Conservation (phyloP, 2,329 filamentous ascomycete species). For the Emericellopsis cladophorae region DNA sequence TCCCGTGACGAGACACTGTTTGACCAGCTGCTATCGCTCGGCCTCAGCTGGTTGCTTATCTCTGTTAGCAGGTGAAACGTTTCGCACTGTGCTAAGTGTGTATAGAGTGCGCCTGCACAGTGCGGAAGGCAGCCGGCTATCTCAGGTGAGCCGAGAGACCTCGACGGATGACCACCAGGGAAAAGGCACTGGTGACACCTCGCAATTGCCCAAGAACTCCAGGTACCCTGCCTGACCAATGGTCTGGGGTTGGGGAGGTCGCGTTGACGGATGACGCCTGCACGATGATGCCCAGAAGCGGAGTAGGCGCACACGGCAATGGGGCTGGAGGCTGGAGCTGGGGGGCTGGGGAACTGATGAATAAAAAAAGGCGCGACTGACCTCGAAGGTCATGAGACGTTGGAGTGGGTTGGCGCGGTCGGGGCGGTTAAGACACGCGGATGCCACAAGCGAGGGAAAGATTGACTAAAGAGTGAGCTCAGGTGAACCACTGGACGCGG, state of each 20-base stretch:
- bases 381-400: not conserved
- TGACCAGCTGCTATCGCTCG: not conserved
- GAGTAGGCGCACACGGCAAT: not conserved
- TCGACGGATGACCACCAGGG: too few species aligned
- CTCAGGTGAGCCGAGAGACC: too few species aligned
- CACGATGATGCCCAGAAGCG: conserved; percentile 3
- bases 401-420: not conserved
- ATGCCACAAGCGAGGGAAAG: not conserved
- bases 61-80: too few species aligned
- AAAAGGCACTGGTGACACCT: not conserved
- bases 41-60: not conserved
- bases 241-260: too few species aligned
- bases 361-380: not conserved
- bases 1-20: conserved; percentile 3
- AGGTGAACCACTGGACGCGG: not conserved
- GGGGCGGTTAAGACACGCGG: not conserved
- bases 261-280: not conserved
- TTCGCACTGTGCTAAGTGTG: too few species aligned
- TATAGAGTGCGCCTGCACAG: too few species aligned
- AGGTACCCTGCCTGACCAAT: not conserved
- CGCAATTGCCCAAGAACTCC: not conserved
- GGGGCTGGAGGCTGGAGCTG: not conserved
- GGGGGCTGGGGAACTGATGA: not conserved
- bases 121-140: too few species aligned
- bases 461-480: not conserved